Conservation (phyloP, 139 green algal species). For the Closterium sp. region DNA sequence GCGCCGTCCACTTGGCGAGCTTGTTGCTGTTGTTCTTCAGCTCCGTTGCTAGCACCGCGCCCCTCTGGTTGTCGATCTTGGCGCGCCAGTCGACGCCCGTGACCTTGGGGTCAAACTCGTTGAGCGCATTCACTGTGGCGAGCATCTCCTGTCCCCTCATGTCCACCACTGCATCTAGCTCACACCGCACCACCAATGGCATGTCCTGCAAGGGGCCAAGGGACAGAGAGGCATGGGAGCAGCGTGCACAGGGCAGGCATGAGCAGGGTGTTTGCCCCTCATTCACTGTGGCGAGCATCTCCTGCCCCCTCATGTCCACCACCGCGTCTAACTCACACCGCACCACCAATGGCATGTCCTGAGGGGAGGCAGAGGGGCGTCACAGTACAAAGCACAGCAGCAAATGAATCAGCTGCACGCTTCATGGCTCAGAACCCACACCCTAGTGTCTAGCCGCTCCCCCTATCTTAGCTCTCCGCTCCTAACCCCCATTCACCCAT, state of each 20-base stretch:
- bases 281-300: too few species aligned
- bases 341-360: conserved; percentile 69
- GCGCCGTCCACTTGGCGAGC: conserved; percentile 92
- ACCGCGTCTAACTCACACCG: conserved; percentile 87
- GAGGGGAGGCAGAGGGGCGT: neutral
- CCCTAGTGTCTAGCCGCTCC: neutral
- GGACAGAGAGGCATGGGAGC: too few species aligned
- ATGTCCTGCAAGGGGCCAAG: too few species aligned
- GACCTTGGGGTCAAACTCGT: conserved; percentile 86
- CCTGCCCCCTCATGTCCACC: conserved; percentile 66
- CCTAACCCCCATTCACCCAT: too few species aligned
- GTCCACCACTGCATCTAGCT: conserved; percentile 79
- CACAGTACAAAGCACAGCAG: too few species aligned
- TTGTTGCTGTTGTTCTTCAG: conserved; percentile 99
- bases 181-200: conserved; percentile 83
- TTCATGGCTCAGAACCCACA: too few species aligned
- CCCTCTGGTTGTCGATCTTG: conserved; percentile 93
- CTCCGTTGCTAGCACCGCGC: conserved; percentile 91
- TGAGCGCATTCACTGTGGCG: conserved; percentile 88
- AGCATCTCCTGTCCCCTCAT: conserved; percentile 70
- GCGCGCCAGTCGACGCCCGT: conserved; percentile 87
- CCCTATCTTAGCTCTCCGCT: conserved; percentile 46
- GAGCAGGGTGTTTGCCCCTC: too few species aligned
- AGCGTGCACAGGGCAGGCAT: too few species aligned
- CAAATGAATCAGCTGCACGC: too few species aligned